Evolutionary conservation across 768 basidiomycete genomes (phyloP).

Genomic region (Suillus bovinus): DNA sequence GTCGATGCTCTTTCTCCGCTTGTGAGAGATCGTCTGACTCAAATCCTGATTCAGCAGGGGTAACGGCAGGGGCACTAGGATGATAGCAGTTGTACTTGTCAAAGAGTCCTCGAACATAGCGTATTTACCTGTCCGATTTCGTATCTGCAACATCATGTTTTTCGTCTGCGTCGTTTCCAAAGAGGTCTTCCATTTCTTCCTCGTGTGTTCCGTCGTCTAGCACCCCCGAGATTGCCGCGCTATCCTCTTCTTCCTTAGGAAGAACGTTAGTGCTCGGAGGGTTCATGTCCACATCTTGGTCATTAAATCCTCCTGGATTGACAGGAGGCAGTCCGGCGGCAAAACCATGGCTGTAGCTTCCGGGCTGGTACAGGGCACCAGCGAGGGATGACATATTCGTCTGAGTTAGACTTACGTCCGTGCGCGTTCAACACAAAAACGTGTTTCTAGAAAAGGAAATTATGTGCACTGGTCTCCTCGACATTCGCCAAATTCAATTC

Average conservation of each 20-base stretch:
- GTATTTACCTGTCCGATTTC: conserved; percentile 49
- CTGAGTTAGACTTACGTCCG: too few relatives aligned
- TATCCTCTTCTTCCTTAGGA: conserved; percentile 20
- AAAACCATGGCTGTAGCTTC: conserved; percentile 24
- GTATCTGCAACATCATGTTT: conserved; percentile 32
- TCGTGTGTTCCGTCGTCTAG: conserved; percentile 17
- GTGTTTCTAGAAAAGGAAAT: background rate
- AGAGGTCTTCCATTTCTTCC: conserved; percentile 75
- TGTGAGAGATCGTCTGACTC: conserved; percentile 72
- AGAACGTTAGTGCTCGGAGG: conserved; percentile 15
- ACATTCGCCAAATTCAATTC: too few relatives aligned
- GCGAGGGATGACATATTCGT: conserved; percentile 59
- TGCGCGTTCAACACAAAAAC: too few relatives aligned
- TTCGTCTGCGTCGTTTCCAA: conserved; percentile 67
- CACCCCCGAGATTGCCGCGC: conserved; percentile 10
- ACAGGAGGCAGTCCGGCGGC: conserved; percentile 10
- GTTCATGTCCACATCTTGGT: conserved; percentile 47
- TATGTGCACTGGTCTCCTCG: too few relatives aligned
- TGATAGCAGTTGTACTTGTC: conserved; percentile 22
- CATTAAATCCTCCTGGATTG: conserved; percentile 11
- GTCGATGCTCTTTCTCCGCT: conserved; percentile 55
- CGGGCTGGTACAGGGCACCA: conserved; percentile 49
- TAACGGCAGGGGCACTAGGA: conserved; percentile 38
- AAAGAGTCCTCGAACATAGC: conserved; percentile 8
- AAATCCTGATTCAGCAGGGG: conserved; percentile 43